A percentile compares a stretch with the other conserved stretches of the same genome.
Conservation (phyloP, 139 green algal species). For the Klebsormidium nitens region DNA sequence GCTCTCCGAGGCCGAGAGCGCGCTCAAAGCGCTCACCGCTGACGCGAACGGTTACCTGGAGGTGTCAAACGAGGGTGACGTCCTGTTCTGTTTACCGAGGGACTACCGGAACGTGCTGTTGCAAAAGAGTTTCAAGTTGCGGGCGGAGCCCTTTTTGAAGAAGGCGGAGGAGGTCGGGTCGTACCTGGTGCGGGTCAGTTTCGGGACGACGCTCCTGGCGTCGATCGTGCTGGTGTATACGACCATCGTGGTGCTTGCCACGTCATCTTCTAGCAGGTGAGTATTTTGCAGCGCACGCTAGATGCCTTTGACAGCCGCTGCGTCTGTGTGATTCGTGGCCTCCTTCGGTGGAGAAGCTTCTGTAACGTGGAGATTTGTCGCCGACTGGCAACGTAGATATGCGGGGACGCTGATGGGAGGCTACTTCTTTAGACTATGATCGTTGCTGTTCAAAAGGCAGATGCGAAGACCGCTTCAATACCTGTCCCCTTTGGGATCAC, state of each 20-base stretch:
- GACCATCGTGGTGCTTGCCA: slow-evolving; percentile 72
- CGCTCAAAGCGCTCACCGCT: slow-evolving; percentile 75
- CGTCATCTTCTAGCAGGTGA: too few species aligned
- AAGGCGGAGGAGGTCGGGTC: slow-evolving; percentile 12
- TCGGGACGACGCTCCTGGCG: slow-evolving; percentile 80
- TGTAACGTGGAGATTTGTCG: too few species aligned
- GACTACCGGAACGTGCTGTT: slow-evolving; percentile 58
- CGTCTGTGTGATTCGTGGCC: too few species aligned
- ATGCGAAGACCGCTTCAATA: too few species aligned
- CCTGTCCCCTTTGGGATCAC: too few species aligned
- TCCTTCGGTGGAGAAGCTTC: too few species aligned
- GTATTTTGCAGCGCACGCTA: too few species aligned
- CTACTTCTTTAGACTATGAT: neutral
- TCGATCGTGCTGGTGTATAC: slow-evolving; percentile 71
- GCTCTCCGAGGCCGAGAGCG: slow-evolving; percentile 53
- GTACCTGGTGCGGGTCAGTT: slow-evolving; percentile 68
- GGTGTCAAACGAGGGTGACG: slow-evolving; percentile 74
- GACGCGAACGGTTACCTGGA: slow-evolving; percentile 68
- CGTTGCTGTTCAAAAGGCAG: neutral
- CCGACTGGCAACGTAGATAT: too few species aligned
- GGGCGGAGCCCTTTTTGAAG: slow-evolving; percentile 55
- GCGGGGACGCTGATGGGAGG: too few species aligned
- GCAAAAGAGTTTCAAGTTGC: slow-evolving; percentile 55
- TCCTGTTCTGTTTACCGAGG: slow-evolving; percentile 74
- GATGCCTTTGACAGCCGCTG: too few species aligned